phyloP scores from a whole-genome alignment of 1,284 basidiomycete genomes.

The Spongispora temasekensis region DNA sequence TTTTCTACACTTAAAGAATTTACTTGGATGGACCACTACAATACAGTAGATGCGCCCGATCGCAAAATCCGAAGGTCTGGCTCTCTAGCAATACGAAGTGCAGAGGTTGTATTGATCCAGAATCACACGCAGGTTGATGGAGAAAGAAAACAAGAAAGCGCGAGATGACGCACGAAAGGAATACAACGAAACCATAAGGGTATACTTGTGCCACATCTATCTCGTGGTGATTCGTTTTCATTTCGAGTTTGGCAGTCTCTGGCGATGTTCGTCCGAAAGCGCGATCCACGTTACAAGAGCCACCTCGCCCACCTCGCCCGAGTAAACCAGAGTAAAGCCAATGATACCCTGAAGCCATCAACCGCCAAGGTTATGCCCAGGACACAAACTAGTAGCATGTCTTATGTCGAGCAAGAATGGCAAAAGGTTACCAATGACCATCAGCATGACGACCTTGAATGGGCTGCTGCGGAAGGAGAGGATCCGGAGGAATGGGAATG shows the following conservation, averaged over 20 bases:
- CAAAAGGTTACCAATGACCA: slow-evolving; percentile 56
- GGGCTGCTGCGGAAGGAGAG: slow-evolving; percentile 69
- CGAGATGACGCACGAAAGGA: slow-evolving; percentile 87
- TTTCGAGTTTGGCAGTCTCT: slow-evolving; percentile 56
- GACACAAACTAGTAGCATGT: slow-evolving; percentile 24
- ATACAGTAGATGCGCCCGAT: slow-evolving; percentile 83
- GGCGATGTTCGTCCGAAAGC: slow-evolving; percentile 86
- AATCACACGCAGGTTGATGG: slow-evolving; percentile 77
- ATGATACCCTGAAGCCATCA: slow-evolving; percentile 33
- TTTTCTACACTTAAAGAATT: slow-evolving; percentile 92
- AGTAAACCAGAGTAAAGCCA: slow-evolving; percentile 35
- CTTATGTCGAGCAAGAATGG: slow-evolving; percentile 84
- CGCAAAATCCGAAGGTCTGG: slow-evolving; percentile 74
- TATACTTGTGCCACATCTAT: slow-evolving; percentile 30
- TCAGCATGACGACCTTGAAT: slow-evolving; percentile 63
- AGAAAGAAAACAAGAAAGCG: slow-evolving; percentile 93
- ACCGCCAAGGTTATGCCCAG: slow-evolving; percentile 22
- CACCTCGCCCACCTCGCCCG: slow-evolving; percentile 57
- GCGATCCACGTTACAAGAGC: slow-evolving; percentile 89
- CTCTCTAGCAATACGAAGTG: neutral
- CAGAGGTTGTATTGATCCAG: slow-evolving; percentile 2
- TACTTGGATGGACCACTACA: slow-evolving; percentile 87
- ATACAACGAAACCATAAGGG: slow-evolving; percentile 91
- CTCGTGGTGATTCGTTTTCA: neutral
- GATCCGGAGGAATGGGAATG: slow-evolving; percentile 88